Conservation (phyloP, 2,329 filamentous ascomycete species). For the Cytospora piceae region DNA sequence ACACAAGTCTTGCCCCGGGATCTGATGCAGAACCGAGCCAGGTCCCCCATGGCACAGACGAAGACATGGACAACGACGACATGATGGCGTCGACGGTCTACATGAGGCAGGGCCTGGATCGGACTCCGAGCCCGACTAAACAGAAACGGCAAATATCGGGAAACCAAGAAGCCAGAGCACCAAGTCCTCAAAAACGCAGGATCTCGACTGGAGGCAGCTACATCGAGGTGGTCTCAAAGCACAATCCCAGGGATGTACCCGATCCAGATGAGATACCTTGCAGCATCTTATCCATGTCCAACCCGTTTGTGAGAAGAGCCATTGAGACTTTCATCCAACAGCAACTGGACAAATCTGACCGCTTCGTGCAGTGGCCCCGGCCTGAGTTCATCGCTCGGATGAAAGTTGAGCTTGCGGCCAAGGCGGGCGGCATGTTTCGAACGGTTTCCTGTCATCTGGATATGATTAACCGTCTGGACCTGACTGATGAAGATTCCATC, state of each 20-base stretch:
- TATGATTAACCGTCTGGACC: neutral
- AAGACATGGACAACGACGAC: neutral
- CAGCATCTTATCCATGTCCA: neutral
- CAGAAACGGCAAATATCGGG: neutral
- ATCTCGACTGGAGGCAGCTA: neutral
- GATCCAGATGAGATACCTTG: neutral
- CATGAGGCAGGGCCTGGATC: neutral
- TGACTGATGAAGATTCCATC: neutral
- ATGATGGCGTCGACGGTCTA: neutral
- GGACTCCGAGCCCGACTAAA: neutral
- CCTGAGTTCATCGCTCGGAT: neutral
- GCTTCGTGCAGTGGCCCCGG: slow-evolving; percentile 1
- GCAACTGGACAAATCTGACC: neutral
- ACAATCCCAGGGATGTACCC: no score
- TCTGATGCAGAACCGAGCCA: neutral
- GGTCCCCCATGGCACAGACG: neutral
- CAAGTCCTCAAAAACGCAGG: neutral
- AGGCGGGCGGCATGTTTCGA: neutral
- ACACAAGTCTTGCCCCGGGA: neutral
- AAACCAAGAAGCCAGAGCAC: neutral
- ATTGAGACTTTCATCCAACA: neutral
- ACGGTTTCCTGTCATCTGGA: slow-evolving; percentile 18
- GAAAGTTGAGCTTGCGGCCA: neutral
- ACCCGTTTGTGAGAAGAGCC: neutral
- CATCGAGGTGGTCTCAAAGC: neutral